These are phyloP conservation scores for Articulospora tetracladia DNA, from an alignment of 495 filamentous ascomycete species.

Conservation along the genomic window DNA sequence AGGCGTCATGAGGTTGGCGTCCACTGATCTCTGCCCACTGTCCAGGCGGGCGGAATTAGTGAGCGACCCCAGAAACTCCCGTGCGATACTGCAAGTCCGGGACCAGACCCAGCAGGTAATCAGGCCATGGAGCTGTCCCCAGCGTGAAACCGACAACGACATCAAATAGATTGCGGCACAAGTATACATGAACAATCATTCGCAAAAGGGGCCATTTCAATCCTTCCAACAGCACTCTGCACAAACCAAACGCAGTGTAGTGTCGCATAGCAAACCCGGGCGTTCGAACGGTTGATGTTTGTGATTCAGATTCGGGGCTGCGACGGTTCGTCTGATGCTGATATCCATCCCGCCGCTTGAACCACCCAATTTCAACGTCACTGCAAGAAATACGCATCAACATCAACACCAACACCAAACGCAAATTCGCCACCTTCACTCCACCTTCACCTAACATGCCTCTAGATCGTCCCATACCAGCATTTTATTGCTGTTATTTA, in stretches of 20 bases:
- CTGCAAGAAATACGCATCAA: background rate
- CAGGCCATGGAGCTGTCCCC: too few species aligned
- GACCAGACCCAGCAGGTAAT: background rate
- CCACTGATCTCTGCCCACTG: background rate
- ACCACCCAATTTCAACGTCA: background rate
- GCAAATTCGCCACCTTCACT: background rate
- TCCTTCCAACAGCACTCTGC: too few species aligned
- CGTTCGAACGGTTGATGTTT: too few species aligned
- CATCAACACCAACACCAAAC: slow-evolving; percentile 3
- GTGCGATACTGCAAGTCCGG: background rate
- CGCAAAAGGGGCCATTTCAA: background rate
- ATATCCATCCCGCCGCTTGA: background rate
- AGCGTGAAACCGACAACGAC: too few species aligned
- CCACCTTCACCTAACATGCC: slow-evolving; percentile 17
- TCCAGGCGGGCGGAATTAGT: background rate
- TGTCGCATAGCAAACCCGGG: too few species aligned
- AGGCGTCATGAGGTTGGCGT: background rate
- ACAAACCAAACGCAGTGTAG: too few species aligned
- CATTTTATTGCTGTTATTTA: slow-evolving; percentile 68
- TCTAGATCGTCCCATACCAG: slow-evolving; percentile 41
- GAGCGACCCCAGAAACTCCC: background rate
- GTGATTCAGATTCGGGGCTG: background rate
- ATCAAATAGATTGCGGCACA: too few species aligned
- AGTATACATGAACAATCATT: background rate
- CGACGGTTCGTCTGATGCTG: slow-evolving; percentile 4